Evolutionary conservation across 2,329 filamentous ascomycete species (phyloP).

Genomic region (Phaeosphaeria sp.): DNA sequence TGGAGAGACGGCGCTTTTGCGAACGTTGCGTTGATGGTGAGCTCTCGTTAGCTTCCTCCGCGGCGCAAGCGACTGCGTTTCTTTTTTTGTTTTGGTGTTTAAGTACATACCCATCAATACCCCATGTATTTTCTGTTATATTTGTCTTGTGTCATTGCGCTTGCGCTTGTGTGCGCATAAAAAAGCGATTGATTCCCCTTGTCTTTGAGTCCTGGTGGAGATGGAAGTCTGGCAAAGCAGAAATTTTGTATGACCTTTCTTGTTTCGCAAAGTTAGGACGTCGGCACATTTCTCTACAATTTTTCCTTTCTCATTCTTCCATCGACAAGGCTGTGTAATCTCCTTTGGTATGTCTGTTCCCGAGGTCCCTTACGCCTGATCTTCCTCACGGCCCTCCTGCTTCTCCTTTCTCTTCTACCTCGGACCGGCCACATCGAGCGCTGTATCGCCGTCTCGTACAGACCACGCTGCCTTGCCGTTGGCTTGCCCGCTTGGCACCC

Average conservation of each 20-base stretch:
- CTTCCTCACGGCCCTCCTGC: slow-evolving; percentile 46
- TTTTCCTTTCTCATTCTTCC: slow-evolving; percentile 19
- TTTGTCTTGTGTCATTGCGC: slow-evolving; percentile 44
- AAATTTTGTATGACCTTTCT: slow-evolving; percentile 2
- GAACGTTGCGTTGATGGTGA: slow-evolving; percentile 45
- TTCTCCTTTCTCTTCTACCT: slow-evolving; percentile 29
- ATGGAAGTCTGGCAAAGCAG: not conserved
- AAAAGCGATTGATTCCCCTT: slow-evolving; percentile 45
- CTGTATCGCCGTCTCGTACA: slow-evolving; percentile 20
- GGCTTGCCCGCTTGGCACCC: slow-evolving; percentile 49
- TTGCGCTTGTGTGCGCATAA: slow-evolving; percentile 40
- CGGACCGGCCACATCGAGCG: slow-evolving; percentile 21
- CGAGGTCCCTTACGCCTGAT: slow-evolving; percentile 53
- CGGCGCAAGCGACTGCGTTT: slow-evolving; percentile 31
- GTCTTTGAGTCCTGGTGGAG: slow-evolving; percentile 27
- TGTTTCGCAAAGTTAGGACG: not conserved
- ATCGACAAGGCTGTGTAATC: slow-evolving; percentile 41
- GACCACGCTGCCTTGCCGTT: slow-evolving; percentile 35
- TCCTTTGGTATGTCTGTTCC: slow-evolving; percentile 51
- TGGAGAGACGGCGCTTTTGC: slow-evolving; percentile 32
- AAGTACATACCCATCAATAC: slow-evolving; percentile 29
- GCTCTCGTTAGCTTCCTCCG: slow-evolving; percentile 39
- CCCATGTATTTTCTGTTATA: slow-evolving; percentile 36
- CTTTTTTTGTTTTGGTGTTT: slow-evolving; percentile 40
- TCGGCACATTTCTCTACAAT: slow-evolving; percentile 5